Percentiles rank a stretch among this genome's conserved stretches.
Conservation (phyloP, 1,139 yeast species). For the Zygoascus hellenicus region DNA sequence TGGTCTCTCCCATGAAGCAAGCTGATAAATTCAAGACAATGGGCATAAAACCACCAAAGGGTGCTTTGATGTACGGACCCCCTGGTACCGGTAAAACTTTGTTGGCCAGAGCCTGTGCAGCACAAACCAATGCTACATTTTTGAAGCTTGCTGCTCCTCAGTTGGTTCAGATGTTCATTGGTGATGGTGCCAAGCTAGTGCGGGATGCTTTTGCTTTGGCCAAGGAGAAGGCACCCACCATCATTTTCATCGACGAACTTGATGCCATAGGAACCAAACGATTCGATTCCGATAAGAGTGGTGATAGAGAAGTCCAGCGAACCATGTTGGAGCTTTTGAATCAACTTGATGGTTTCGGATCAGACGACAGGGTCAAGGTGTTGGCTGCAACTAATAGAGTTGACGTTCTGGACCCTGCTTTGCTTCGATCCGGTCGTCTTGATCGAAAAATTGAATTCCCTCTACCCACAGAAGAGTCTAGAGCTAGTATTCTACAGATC, state of each 20-base stretch:
- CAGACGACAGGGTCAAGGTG: constrained; percentile 95
- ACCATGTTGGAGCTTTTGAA: constrained; percentile 96
- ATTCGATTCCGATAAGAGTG: constrained; percentile 94
- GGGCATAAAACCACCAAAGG: constrained; percentile 96
- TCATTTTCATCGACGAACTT: constrained; percentile 93
- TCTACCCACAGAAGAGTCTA: constrained; percentile 92
- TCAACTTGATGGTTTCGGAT: constrained; percentile 97
- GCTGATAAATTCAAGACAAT: constrained; percentile 90
- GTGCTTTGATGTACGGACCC: constrained; percentile 98
- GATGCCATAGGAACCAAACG: constrained; percentile 99
- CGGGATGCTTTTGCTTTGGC: constrained; percentile 99
- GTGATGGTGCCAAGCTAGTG: constrained; percentile 97
- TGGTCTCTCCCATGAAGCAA: constrained; percentile 96
- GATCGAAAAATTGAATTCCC: constrained; percentile 98
- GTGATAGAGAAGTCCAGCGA: constrained; percentile 98
- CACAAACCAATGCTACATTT: constrained; percentile 97
- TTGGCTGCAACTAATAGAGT: constrained; percentile 98
- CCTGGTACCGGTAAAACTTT: constrained; percentile 99
- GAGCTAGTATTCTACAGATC: constrained; percentile 92
- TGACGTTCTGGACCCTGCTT: constrained; percentile 94
- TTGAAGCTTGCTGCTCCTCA: constrained; percentile 97
- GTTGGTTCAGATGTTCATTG: constrained; percentile 97
- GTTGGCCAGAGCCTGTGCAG: constrained; percentile 98
- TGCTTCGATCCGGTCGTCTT: constrained; percentile 92
- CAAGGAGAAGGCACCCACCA: constrained; percentile 97